These are phyloP conservation scores for Schwanniomyces occidentalis DNA, from an alignment of 805 yeast species.

Conservation along the genomic window DNA sequence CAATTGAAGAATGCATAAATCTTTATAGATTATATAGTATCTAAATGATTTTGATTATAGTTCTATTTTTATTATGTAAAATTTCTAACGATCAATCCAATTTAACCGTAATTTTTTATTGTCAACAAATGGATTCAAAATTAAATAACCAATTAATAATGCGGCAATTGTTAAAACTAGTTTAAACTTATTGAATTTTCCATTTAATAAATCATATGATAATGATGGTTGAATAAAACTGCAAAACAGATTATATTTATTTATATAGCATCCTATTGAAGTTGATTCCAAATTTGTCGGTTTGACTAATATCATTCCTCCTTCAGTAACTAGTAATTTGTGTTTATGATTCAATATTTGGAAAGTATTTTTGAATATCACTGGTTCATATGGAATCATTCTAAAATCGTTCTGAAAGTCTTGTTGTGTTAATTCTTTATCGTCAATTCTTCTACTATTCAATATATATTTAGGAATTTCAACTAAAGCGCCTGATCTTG, in stretches of 20 bases:
- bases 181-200: conserved; percentile 65
- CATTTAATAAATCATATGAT: conserved; percentile 74
- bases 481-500: conserved; percentile 61
- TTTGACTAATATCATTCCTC: conserved; percentile 26
- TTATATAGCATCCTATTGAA: conserved; percentile 62
- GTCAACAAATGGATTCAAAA: conserved; percentile 59
- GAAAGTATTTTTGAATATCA: conserved; percentile 44
- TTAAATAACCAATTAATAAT: conserved; percentile 46
- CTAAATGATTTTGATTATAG: neutral
- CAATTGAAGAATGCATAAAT: too few relatives aligned
- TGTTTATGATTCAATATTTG: conserved; percentile 39
- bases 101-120: conserved; percentile 50
- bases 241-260: conserved; percentile 67
- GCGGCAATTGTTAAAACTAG: conserved; percentile 59
- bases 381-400: conserved; percentile 64
- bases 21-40: neutral
- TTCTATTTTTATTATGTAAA: neutral
- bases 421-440: conserved; percentile 47
- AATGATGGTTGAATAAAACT: conserved; percentile 77
- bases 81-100: conserved; percentile 45
- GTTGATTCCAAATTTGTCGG: conserved; percentile 81
- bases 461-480: conserved; percentile 69
- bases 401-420: conserved; percentile 60
- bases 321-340: conserved; percentile 20
- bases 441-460: conserved; percentile 68